A percentile compares a stretch with the other conserved stretches of the same genome.
Evolutionary conservation across 768 basidiomycete species (phyloP).

Genomic region (Tylopilus rubrobrunneus): DNA sequence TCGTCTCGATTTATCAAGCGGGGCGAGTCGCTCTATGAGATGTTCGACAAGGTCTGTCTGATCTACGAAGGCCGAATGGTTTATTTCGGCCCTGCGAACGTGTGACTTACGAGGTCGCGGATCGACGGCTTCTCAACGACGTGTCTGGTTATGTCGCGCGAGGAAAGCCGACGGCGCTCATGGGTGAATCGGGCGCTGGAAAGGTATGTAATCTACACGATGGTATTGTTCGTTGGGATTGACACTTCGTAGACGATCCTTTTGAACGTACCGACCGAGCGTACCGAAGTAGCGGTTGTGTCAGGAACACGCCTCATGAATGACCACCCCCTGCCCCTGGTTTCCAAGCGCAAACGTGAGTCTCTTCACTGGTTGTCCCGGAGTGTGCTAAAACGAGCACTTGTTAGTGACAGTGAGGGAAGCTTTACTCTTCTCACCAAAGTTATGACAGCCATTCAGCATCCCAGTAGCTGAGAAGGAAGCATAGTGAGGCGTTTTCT

Average conservation of each 20-base stretch:
- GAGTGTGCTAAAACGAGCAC: not conserved
- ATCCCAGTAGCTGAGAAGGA: conserved; percentile 71
- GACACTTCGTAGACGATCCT: conserved; percentile 46
- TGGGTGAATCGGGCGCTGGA: too few species aligned
- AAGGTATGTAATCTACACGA: too few species aligned
- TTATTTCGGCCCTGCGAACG: too few species aligned
- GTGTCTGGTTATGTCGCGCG: too few species aligned
- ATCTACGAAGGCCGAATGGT: too few species aligned
- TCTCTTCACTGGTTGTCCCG: not conserved
- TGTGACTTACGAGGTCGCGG: too few species aligned
- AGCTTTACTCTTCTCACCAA: conserved; percentile 75
- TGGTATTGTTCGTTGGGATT: too few species aligned
- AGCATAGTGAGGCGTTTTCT: conserved; percentile 50
- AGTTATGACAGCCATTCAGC: conserved; percentile 65
- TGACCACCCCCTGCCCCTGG: conserved; percentile 41
- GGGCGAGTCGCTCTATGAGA: too few species aligned
- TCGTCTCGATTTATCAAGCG: too few species aligned
- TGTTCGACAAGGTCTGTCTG: too few species aligned
- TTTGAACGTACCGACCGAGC: conserved; percentile 44
- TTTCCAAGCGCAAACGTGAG: conserved; percentile 54
- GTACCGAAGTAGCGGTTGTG: conserved; percentile 36
- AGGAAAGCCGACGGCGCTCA: too few species aligned
- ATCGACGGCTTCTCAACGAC: too few species aligned
- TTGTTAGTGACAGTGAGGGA: conserved; percentile 74
- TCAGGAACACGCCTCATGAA: conserved; percentile 44